Percentiles rank a stretch among this genome's conserved stretches.
phyloP scores from a whole-genome alignment of 345 rosid genomes.

The Citrus maxima region DNA sequence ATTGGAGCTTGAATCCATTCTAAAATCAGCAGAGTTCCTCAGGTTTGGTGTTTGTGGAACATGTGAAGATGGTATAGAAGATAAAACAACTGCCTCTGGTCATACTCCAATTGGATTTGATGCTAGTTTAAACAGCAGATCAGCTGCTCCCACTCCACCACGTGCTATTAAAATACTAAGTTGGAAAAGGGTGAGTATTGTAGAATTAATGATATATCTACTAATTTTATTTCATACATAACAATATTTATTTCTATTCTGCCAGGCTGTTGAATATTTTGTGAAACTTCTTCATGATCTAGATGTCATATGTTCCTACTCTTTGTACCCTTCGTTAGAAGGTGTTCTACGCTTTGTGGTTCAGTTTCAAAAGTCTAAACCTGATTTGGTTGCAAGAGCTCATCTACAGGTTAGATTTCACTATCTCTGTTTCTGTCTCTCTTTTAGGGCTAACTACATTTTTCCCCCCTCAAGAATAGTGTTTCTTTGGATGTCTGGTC shows the following conservation, averaged over 20 bases:
- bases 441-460: background rate
- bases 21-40: constrained; percentile 50
- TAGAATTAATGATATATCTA: background rate
- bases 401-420: constrained; percentile 78
- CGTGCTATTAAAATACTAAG: constrained; percentile 85
- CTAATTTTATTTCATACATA: constrained; percentile 10
- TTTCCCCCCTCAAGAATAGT: background rate
- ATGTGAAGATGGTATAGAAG: constrained; percentile 42
- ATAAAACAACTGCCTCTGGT: constrained; percentile 88
- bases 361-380: constrained; percentile 84
- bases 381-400: constrained; percentile 92
- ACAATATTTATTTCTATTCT: constrained; percentile 23
- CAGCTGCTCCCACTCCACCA: constrained; percentile 94
- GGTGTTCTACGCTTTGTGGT: constrained; percentile 65
- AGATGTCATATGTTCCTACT: constrained; percentile 67
- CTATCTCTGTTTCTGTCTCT: background rate
- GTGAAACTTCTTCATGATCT: constrained; percentile 90
- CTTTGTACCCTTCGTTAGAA: constrained; percentile 70
- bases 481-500: too few relatives aligned
- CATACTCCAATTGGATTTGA: constrained; percentile 83
- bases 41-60: constrained; percentile 30
- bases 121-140: constrained; percentile 74
- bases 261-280: constrained; percentile 83
- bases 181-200: constrained; percentile 68
- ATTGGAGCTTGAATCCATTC: constrained; percentile 70